These are phyloP conservation scores for Didymella segeticola DNA, from an alignment of 2,329 filamentous ascomycete genomes.

Conservation along the genomic window DNA sequence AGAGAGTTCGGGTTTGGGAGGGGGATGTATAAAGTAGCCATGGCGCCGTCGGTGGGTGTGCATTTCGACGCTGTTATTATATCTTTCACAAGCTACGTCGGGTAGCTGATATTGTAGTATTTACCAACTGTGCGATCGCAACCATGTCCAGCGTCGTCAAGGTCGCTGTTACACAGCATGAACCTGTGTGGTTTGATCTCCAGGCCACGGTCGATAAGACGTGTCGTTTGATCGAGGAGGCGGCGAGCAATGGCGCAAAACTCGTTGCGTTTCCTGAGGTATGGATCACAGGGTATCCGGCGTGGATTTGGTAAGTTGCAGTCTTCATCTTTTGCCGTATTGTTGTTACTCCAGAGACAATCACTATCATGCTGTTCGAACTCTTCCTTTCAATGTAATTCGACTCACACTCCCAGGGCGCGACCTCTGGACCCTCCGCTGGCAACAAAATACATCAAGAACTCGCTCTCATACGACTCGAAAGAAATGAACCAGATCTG, in stretches of 20 bases:
- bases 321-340: neutral
- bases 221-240: constrained; percentile 62
- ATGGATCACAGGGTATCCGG: constrained; percentile 56
- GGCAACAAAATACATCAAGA: constrained; percentile 52
- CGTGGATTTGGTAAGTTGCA: constrained; percentile 53
- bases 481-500: constrained; percentile 54
- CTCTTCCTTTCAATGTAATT: neutral
- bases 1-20: neutral
- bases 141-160: constrained; percentile 13
- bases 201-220: constrained; percentile 63
- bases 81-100: no score
- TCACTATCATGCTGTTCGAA: no score
- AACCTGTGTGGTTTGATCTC: constrained; percentile 68
- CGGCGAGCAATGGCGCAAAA: constrained; percentile 60
- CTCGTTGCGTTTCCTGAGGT: constrained; percentile 60
- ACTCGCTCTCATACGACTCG: constrained; percentile 51
- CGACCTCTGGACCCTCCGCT: constrained; percentile 52
- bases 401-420: constrained; percentile 37
- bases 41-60: neutral
- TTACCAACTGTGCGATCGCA: no score
- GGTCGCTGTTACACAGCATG: constrained; percentile 63
- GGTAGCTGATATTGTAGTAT: no score
- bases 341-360: no score
- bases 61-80: no score
- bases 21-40: neutral